Percentiles rank a stretch among this genome's conserved stretches.
Conservation (phyloP, 2,329 filamentous ascomycete species). For the Talaromyces sp. region DNA sequence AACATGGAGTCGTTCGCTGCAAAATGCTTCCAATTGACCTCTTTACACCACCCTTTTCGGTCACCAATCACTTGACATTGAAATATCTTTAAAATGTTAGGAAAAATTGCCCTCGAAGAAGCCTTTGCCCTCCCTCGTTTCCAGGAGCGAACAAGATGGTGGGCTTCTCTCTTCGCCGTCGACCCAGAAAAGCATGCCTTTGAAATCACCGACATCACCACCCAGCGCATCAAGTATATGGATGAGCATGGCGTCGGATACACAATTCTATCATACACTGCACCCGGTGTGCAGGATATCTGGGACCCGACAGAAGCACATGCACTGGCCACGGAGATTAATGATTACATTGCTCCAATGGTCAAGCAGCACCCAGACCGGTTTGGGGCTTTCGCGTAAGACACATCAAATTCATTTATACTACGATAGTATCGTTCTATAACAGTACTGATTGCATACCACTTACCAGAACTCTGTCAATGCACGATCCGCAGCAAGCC, state of each 20-base stretch:
- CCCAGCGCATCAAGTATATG: constrained; percentile 13
- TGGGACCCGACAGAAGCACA: constrained; percentile 20
- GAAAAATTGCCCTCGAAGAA: constrained; percentile 12
- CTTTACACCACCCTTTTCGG: not conserved
- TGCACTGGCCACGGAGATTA: constrained; percentile 20
- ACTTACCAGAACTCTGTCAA: constrained; percentile 9
- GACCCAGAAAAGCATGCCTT: constrained; percentile 18
- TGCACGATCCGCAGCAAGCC: constrained; percentile 22
- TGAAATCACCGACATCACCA: constrained; percentile 11
- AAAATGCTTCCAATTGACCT: not conserved
- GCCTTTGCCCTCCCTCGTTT: constrained; percentile 11
- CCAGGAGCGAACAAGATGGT: constrained; percentile 11
- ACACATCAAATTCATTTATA: not conserved
- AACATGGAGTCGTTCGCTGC: not conserved
- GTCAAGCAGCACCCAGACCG: constrained; percentile 15
- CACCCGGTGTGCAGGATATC: constrained; percentile 23
- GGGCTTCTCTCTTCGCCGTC: constrained; percentile 13
- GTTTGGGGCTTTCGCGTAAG: constrained; percentile 12
- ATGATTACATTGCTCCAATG: constrained; percentile 21
- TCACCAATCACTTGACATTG: not conserved
- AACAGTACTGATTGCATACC: not conserved
- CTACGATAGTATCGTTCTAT: not conserved
- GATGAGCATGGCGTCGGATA: constrained; percentile 23
- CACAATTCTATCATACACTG: constrained; percentile 22
- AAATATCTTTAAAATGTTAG: constrained; percentile 2